These are phyloP conservation scores for Gyromitra esculenta DNA, from an alignment of 2,329 filamentous ascomycete genomes.

Conservation along the genomic window DNA sequence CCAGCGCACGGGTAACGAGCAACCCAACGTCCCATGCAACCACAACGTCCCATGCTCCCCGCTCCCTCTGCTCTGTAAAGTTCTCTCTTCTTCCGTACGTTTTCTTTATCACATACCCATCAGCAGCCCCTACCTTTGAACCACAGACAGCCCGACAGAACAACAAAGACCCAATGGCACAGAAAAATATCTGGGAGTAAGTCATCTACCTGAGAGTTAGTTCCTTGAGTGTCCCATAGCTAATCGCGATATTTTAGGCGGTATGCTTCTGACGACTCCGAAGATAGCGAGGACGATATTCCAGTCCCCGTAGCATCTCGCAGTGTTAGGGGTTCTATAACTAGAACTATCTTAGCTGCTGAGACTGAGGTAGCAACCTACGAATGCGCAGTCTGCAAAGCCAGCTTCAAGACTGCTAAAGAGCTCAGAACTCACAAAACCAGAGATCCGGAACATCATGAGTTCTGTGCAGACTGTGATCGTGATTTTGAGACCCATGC, in stretches of 20 bases:
- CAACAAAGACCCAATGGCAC: background rate
- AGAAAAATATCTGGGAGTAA: slow-evolving; percentile 36
- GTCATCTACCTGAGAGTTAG: background rate
- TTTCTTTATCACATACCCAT: background rate
- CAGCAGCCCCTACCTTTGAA: background rate
- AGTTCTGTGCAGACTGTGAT: slow-evolving; percentile 54
- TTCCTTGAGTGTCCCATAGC: background rate
- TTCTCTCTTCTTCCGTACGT: background rate
- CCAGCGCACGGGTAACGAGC: background rate
- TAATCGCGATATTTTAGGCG: slow-evolving; percentile 36
- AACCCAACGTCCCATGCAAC: background rate
- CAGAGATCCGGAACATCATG: slow-evolving; percentile 35
- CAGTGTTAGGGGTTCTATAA: background rate
- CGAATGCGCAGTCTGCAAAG: slow-evolving; percentile 38
- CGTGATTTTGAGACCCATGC: slow-evolving; percentile 50
- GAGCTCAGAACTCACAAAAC: slow-evolving; percentile 52
- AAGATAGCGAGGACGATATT: slow-evolving; percentile 28
- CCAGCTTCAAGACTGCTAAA: slow-evolving; percentile 41
- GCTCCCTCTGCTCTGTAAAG: background rate
- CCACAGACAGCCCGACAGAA: background rate
- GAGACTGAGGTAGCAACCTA: background rate
- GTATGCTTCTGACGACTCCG: slow-evolving; percentile 53
- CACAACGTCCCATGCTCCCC: background rate
- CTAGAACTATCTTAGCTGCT: slow-evolving; percentile 3
- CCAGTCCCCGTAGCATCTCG: slow-evolving; percentile 1